phyloP scores from a whole-genome alignment of 345 rosid genomes.

The Aquilaria malaccensis region DNA sequence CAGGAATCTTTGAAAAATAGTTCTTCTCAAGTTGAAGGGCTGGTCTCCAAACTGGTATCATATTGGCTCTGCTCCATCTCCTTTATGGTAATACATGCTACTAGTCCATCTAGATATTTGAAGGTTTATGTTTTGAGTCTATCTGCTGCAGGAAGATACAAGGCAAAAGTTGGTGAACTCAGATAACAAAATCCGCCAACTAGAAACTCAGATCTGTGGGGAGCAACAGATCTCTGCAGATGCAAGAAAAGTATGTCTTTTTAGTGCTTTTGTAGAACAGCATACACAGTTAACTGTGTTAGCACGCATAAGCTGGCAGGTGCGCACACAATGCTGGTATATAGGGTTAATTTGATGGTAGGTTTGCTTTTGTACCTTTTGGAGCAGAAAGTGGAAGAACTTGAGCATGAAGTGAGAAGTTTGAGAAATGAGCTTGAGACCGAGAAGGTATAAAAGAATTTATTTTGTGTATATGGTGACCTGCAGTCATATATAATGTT shows the following conservation, averaged over 20 bases:
- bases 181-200: constrained; percentile 84
- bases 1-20: constrained; percentile 80
- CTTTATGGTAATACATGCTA: not conserved
- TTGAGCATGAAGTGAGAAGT: constrained; percentile 52
- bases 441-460: constrained; percentile 64
- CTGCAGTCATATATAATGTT: not conserved
- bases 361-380: constrained; percentile 10
- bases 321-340: too few species aligned
- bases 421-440: constrained; percentile 63
- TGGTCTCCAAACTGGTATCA: constrained; percentile 81
- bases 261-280: not conserved
- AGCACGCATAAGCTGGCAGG: too few species aligned
- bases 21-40: constrained; percentile 59
- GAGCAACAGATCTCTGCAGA: constrained; percentile 56
- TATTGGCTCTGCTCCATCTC: not conserved
- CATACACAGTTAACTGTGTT: constrained; percentile 2
- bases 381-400: constrained; percentile 80
- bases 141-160: constrained; percentile 62
- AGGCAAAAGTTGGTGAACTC: constrained; percentile 79
- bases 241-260: constrained; percentile 51
- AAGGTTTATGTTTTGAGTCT: constrained; percentile 8
- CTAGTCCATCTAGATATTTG: constrained; percentile 1
- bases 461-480: constrained; percentile 7
- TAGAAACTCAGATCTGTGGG: constrained; percentile 75
- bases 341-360: constrained; percentile 2